Conservation (phyloP, 345 rosid species). For the Camelina sativa region DNA sequence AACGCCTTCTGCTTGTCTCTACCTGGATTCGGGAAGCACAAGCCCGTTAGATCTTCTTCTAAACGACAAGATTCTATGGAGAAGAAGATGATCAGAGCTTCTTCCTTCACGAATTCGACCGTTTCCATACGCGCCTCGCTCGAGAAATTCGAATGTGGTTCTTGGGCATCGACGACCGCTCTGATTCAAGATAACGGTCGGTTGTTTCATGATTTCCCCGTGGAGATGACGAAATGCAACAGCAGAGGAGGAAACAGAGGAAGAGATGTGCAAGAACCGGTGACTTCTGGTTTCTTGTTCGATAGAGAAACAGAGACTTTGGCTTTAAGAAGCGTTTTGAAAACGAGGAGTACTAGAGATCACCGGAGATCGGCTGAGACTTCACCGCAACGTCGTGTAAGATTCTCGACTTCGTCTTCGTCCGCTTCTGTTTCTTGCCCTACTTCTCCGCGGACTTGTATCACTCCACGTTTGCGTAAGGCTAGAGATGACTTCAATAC, state of each 20-base stretch:
- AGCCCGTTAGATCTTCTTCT: constrained; percentile 48
- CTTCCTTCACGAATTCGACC: constrained; percentile 36
- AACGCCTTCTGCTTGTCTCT: constrained; percentile 70
- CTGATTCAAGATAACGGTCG: constrained; percentile 48
- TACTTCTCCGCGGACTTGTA: constrained; percentile 60
- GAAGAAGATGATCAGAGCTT: constrained; percentile 42
- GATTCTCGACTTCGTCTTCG: constrained; percentile 62
- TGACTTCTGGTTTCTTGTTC: constrained; percentile 71
- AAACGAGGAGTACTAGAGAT: constrained; percentile 48
- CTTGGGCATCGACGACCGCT: constrained; percentile 80
- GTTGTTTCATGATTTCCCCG: constrained; percentile 61
- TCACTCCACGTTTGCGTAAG: constrained; percentile 64
- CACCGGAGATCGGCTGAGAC: constrained; percentile 47
- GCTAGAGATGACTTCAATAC: constrained; percentile 61
- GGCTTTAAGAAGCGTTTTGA: constrained; percentile 54
- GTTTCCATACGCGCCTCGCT: constrained; percentile 75
- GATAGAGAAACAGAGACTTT: constrained; percentile 52
- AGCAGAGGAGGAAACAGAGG: constrained; percentile 36
- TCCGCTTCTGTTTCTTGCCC: constrained; percentile 48
- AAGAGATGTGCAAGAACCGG: constrained; percentile 63
- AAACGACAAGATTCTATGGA: constrained; percentile 40
- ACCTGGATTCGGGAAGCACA: constrained; percentile 70
- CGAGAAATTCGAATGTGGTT: constrained; percentile 87
- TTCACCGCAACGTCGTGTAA: constrained; percentile 65
- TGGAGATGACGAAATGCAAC: constrained; percentile 58